A percentile compares a stretch with the other conserved stretches of the same genome.
These are phyloP conservation scores for Diaporthe citri DNA, from an alignment of 2,329 filamentous ascomycete genomes.

Conservation along the genomic window DNA sequence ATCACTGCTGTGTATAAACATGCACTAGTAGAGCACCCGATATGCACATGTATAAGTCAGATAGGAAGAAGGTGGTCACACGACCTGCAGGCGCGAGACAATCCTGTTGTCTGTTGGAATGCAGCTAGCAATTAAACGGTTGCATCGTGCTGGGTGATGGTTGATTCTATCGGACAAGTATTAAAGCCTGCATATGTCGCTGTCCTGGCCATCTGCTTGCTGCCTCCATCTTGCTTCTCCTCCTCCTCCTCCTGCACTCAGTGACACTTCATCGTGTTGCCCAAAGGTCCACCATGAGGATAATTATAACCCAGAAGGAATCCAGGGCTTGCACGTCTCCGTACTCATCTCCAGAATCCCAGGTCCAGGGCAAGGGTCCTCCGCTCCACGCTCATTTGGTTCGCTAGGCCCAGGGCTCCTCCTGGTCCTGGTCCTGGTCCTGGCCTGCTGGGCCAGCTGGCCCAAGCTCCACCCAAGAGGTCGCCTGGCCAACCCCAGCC, in stretches of 20 bases:
- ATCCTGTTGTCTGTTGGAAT: conserved; percentile 3
- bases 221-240: conserved; percentile 10
- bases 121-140: conserved; percentile 12
- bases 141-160: conserved; percentile 20
- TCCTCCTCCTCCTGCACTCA: neutral
- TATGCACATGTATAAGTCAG: neutral
- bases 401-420: conserved; percentile 21
- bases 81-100: conserved; percentile 5
- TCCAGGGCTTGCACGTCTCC: conserved; percentile 31
- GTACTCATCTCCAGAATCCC: conserved; percentile 24
- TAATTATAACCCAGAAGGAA: conserved; percentile 31
- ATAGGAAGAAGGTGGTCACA: conserved; percentile 17
- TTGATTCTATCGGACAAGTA: neutral
- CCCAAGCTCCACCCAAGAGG: conserved; percentile 23
- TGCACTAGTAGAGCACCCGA: neutral
- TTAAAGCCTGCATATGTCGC: conserved; percentile 24
- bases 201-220: neutral
- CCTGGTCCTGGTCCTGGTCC: conserved; percentile 12
- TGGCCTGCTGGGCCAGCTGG: conserved; percentile 6
- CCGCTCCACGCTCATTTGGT: conserved; percentile 21
- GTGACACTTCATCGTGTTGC: conserved; percentile 9
- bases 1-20: neutral
- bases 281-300: conserved; percentile 30
- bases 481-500: conserved; percentile 28
- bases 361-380: conserved; percentile 26